Evolutionary conservation across 345 rosid species (phyloP).

Genomic region (Rhizophora apiculata): DNA sequence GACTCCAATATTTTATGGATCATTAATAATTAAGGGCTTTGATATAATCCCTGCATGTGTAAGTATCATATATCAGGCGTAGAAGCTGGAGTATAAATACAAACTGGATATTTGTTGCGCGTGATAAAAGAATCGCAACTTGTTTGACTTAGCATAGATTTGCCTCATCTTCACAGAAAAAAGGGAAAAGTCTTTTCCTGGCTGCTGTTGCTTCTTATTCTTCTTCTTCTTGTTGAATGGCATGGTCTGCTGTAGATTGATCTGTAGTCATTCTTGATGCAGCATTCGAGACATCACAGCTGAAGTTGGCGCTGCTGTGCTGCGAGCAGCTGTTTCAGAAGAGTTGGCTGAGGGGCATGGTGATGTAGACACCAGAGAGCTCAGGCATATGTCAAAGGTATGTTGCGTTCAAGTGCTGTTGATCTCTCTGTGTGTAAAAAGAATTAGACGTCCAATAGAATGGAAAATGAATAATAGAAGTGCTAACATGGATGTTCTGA

Average conservation of each 20-base stretch:
- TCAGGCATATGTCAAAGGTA: conserved; percentile 81
- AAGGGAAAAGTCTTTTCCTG: neutral
- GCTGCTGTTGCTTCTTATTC: neutral
- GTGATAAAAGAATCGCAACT: neutral
- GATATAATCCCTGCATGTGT: no score
- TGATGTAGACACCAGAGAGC: conserved; percentile 69
- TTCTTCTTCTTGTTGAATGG: neutral
- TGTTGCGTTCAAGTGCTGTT: neutral
- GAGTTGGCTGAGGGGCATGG: conserved; percentile 82
- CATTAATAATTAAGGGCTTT: no score
- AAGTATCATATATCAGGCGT: neutral
- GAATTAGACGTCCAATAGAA: neutral
- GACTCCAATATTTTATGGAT: no score
- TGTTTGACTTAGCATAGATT: neutral
- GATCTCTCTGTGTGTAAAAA: neutral
- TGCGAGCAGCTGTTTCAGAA: conserved; percentile 77
- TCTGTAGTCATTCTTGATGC: conserved; percentile 25
- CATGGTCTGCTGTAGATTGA: conserved; percentile 3
- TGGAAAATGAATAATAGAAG: no score
- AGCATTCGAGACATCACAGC: conserved; percentile 91
- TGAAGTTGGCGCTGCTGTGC: conserved; percentile 92
- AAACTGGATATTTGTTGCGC: neutral
- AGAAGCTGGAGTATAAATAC: neutral
- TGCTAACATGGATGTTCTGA: neutral
- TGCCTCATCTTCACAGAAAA: neutral